A percentile compares a stretch with the other conserved stretches of the same genome.
These are phyloP conservation scores for Trametes polyzona DNA, from an alignment of 1,284 basidiomycete species.

Conservation along the genomic window DNA sequence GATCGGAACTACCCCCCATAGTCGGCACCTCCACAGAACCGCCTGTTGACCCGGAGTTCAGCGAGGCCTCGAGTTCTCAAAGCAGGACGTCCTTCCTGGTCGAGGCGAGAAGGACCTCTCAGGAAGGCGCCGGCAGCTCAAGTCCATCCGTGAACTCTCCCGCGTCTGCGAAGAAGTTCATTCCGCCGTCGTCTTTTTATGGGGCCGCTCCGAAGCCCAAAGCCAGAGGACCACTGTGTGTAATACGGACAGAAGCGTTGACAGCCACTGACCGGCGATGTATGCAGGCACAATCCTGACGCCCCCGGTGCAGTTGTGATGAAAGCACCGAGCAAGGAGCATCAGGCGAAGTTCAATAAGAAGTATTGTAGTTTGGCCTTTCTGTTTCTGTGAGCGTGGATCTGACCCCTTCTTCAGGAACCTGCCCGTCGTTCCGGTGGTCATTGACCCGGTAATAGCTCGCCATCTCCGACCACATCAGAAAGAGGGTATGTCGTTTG, in stretches of 20 bases:
- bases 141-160: slow-evolving; percentile 21
- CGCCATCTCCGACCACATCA: slow-evolving; percentile 89
- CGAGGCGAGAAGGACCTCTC: slow-evolving; percentile 11
- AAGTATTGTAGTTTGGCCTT: slow-evolving; percentile 51
- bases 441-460: slow-evolving; percentile 89
- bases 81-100: slow-evolving; percentile 18
- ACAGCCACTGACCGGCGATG: slow-evolving; percentile 25
- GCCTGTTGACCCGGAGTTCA: slow-evolving; percentile 35
- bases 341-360: slow-evolving; percentile 71
- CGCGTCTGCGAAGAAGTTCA: slow-evolving; percentile 43
- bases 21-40: slow-evolving; percentile 37
- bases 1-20: slow-evolving; percentile 54
- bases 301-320: slow-evolving; percentile 85
- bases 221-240: slow-evolving; percentile 56
- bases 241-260: neutral
- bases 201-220: slow-evolving; percentile 48
- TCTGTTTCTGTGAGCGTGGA: neutral
- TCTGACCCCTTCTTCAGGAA: slow-evolving; percentile 42
- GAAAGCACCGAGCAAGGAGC: slow-evolving; percentile 75
- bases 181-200: slow-evolving; percentile 68
- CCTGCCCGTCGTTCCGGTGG: slow-evolving; percentile 78
- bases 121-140: slow-evolving; percentile 14
- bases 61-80: slow-evolving; percentile 19
- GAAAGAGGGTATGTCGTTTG: slow-evolving; percentile 68
- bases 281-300: slow-evolving; percentile 71